Evolutionary conservation across 2,329 filamentous ascomycete genomes (phyloP).

Genomic region (Clarireedia paspali): DNA sequence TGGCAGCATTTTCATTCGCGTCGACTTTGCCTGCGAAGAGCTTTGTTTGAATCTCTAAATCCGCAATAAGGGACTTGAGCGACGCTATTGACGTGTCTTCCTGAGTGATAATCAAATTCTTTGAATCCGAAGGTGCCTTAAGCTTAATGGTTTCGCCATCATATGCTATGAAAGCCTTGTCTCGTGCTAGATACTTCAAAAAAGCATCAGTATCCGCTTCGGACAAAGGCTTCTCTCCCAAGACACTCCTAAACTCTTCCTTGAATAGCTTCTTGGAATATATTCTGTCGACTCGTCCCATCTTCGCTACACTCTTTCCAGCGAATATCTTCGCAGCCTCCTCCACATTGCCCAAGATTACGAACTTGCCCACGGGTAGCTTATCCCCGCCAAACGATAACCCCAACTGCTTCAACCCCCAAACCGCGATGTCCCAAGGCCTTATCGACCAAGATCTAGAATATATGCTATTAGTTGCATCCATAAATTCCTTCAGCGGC

Average conservation of each 20-base stretch:
- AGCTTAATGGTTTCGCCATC: slow-evolving; percentile 71
- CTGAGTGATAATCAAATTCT: slow-evolving; percentile 48
- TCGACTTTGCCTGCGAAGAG: slow-evolving; percentile 61
- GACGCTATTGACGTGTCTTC: slow-evolving; percentile 79
- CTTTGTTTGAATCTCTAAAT: slow-evolving; percentile 64
- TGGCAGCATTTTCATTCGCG: slow-evolving; percentile 56
- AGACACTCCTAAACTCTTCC: slow-evolving; percentile 44
- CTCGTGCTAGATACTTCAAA: slow-evolving; percentile 61
- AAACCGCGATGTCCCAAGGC: slow-evolving; percentile 64
- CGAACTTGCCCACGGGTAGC: slow-evolving; percentile 54
- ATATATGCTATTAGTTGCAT: slow-evolving; percentile 63
- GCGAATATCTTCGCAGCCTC: slow-evolving; percentile 48
- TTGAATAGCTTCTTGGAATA: slow-evolving; percentile 61
- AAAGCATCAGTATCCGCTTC: slow-evolving; percentile 61
- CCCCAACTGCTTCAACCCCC: slow-evolving; percentile 67
- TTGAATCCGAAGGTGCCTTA: slow-evolving; percentile 42
- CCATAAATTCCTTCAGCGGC: slow-evolving; percentile 60
- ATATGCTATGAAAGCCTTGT: slow-evolving; percentile 50
- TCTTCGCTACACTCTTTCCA: slow-evolving; percentile 35
- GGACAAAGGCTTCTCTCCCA: slow-evolving; percentile 48
- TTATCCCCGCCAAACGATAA: slow-evolving; percentile 46
- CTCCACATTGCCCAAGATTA: slow-evolving; percentile 57
- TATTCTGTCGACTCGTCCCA: slow-evolving; percentile 54
- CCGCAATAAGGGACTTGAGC: slow-evolving; percentile 69
- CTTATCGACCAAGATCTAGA: slow-evolving; percentile 61